Evolutionary conservation across 208 protist species (phyloP).

Genomic region (Trypanosoma avium): DNA sequence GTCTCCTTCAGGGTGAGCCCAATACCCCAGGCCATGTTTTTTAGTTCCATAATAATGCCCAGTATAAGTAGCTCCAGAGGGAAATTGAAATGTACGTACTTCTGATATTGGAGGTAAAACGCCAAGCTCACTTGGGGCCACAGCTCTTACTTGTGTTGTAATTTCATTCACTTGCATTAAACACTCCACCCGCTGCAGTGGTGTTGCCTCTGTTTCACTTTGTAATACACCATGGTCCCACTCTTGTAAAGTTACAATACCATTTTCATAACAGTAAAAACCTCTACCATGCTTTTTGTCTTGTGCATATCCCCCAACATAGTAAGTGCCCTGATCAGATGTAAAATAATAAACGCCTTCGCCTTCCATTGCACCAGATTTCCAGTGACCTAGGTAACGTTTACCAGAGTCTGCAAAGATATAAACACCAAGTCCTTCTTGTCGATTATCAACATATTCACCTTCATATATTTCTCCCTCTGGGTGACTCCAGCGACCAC

Average conservation of each 20-base stretch:
- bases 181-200: slow-evolving; percentile 59
- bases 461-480: slow-evolving; percentile 86
- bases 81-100: slow-evolving; percentile 86
- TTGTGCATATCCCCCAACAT: slow-evolving; percentile 67
- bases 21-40: slow-evolving; percentile 87
- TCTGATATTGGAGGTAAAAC: slow-evolving; percentile 53
- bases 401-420: slow-evolving; percentile 66
- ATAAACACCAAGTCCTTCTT: slow-evolving; percentile 86
- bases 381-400: slow-evolving; percentile 84
- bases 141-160: slow-evolving; percentile 40
- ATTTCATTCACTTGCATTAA: slow-evolving; percentile 46
- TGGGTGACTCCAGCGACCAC: slow-evolving; percentile 76
- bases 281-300: slow-evolving; percentile 84
- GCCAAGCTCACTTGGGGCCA: slow-evolving; percentile 69
- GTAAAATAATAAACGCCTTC: slow-evolving; percentile 87
- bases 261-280: slow-evolving; percentile 86
- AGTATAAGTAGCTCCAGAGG: slow-evolving; percentile 84
- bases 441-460: slow-evolving; percentile 85
- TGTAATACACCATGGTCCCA: slow-evolving; percentile 65
- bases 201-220: slow-evolving; percentile 62
- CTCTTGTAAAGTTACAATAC: slow-evolving; percentile 77
- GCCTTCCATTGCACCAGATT: slow-evolving; percentile 74
- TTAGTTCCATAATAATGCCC: slow-evolving; percentile 87
- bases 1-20: slow-evolving; percentile 87
- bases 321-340: slow-evolving; percentile 54